Evolutionary conservation across 225 moss, liverwort and hornwort genomes (phyloP), one percentile per base, ranked within the genome.

Genomic region (Bryoerythrophyllum caledonicum): DNA sequence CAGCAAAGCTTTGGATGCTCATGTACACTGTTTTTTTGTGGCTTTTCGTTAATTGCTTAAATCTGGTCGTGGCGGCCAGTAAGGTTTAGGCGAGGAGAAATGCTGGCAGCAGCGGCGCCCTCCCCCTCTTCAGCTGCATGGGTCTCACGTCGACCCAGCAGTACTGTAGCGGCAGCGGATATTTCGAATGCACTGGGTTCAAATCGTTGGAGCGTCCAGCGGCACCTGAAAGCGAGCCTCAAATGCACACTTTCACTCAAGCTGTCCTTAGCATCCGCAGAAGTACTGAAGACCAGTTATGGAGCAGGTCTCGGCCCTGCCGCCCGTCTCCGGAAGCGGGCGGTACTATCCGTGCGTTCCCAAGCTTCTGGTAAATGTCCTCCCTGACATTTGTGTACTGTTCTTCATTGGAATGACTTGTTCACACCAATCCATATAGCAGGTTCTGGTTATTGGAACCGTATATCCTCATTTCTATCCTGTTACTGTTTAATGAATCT

Each of bases 281-380:
- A 77, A 51, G 37, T 48, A 2, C 16, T 80, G 61, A 80, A 78
- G 57, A 88, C 82, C 73, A 72, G 79, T 68, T 78, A 82, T 75
- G 80, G 85, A 70, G 62, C 68, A 24, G 88, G 78, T 52, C 69
- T 70, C 28, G 76, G 88, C 17, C 65, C 56, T 67, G 68, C 65
- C 27, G 49, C 75, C 13, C 79, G 78, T 75, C 78, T 80, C 64
- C 14, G 13, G 43, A 43, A 43, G 43, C 81, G 83, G 28, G 27
- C 63, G 52, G 56, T 61, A 41, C 71, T 73, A 15, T 60, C 48
- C 49, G 74, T 86, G 64, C 81, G 83, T 49, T 81, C 86, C 30
- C 86, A 88, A 82, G 81, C 88, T 83, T 74, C 86, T 35, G 88
- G 88, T 89, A 82, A 41, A 23, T 60, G 9, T 57, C 76, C 21